Evolutionary conservation across 495 filamentous ascomycete genomes (phyloP).

Genomic region (Oidiodendron maius): DNA sequence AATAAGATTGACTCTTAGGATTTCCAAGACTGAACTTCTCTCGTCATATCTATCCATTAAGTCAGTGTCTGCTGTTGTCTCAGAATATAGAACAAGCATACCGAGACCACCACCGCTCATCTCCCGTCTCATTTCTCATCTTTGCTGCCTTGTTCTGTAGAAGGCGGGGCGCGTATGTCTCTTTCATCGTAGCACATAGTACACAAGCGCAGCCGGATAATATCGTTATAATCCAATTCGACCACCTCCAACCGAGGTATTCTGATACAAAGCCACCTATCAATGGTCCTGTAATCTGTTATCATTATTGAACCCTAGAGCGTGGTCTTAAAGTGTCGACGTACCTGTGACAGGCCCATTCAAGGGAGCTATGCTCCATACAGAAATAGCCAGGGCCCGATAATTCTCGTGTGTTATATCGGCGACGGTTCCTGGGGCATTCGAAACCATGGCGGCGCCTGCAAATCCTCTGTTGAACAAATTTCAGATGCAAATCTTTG

Average conservation of each 20-base stretch:
- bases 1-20: slow-evolving; percentile 65
- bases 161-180: slow-evolving; percentile 75
- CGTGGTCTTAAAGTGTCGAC: slow-evolving; percentile 8
- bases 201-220: slow-evolving; percentile 49
- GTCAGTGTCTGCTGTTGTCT: not conserved
- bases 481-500: slow-evolving; percentile 9
- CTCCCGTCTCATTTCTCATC: slow-evolving; percentile 65
- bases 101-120: slow-evolving; percentile 69
- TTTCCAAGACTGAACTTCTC: slow-evolving; percentile 29
- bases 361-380: slow-evolving; percentile 74
- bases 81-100: slow-evolving; percentile 58
- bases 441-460: slow-evolving; percentile 73
- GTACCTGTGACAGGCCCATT: slow-evolving; percentile 65
- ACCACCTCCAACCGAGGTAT: slow-evolving; percentile 81
- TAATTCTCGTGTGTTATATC: slow-evolving; percentile 69
- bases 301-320: not conserved
- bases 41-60: slow-evolving; percentile 13
- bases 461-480: slow-evolving; percentile 53
- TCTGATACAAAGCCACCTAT: slow-evolving; percentile 11
- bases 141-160: slow-evolving; percentile 62
- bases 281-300: slow-evolving; percentile 26
- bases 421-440: slow-evolving; percentile 74
- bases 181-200: slow-evolving; percentile 50
- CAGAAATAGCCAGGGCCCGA: slow-evolving; percentile 64
- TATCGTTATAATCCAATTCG: slow-evolving; percentile 79